phyloP scores from a whole-genome alignment of 2,329 filamentous ascomycete species.

The Sarocladium oryzae region DNA sequence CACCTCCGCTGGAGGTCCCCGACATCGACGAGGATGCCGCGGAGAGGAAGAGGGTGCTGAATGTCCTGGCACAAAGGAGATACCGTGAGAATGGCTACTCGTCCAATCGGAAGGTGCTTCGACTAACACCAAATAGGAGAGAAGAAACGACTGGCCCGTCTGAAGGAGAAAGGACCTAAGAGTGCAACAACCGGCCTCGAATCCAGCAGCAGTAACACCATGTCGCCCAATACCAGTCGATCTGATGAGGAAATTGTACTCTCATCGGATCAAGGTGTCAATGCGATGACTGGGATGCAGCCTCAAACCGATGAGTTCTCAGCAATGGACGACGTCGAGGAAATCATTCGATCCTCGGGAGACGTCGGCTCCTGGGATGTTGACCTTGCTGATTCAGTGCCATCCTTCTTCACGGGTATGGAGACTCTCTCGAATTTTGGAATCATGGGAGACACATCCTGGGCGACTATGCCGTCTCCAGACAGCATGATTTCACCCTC shows the following conservation, averaged over 20 bases:
- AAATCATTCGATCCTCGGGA: not conserved
- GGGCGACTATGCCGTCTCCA: not conserved
- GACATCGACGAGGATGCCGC: conserved; percentile 43
- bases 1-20: conserved; percentile 35
- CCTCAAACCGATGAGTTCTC: conserved; percentile 12
- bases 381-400: not conserved
- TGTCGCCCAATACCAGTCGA: too few species aligned
- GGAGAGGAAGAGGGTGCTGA: conserved; percentile 47
- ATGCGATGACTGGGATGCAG: not conserved
- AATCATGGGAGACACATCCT: not conserved
- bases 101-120: too few species aligned
- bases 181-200: not conserved
- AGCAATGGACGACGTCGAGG: conserved; percentile 6
- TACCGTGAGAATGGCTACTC: conserved; percentile 32
- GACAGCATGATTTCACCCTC: not conserved
- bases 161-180: conserved; percentile 15
- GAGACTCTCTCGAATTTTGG: not conserved
- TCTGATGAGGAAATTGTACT: not conserved
- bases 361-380: not conserved
- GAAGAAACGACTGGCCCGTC: conserved; percentile 24
- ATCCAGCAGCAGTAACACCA: conserved; percentile 5
- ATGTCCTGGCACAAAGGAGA: conserved; percentile 47
- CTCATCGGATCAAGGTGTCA: not conserved
- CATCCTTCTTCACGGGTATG: not conserved
- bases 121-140: conserved; percentile 20